These are phyloP conservation scores for Yamadazyma sp. DNA, from an alignment of 1,139 yeast genomes.

Conservation along the genomic window DNA sequence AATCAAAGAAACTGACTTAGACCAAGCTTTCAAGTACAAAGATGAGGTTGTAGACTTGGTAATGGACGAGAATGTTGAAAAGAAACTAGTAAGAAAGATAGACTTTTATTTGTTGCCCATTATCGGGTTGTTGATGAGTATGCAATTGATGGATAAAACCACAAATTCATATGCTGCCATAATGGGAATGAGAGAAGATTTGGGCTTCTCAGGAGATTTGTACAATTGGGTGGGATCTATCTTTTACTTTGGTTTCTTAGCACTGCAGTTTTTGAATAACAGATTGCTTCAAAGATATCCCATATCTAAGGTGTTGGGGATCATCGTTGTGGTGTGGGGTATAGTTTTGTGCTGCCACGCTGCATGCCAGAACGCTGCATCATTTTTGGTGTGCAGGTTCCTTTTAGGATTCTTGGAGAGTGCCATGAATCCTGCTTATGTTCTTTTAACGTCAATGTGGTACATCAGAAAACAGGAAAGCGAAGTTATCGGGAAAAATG, in stretches of 20 bases:
- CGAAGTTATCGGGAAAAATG: conserved; percentile 5
- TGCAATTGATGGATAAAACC: conserved; percentile 63
- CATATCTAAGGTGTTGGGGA: conserved; percentile 21
- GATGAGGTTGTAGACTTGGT: conserved; percentile 8
- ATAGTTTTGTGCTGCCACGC: conserved; percentile 22
- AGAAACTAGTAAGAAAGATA: conserved; percentile 37
- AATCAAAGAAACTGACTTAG: conserved; percentile 8
- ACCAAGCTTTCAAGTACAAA: conserved; percentile 9
- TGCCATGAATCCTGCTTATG: conserved; percentile 52
- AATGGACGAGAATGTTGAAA: conserved; percentile 8
- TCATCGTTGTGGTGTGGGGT: conserved; percentile 25
- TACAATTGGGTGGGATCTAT: conserved; percentile 57
- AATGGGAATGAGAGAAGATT: conserved; percentile 49
- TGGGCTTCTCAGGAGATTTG: conserved; percentile 45
- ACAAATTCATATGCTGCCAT: conserved; percentile 59
- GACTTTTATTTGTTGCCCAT: conserved; percentile 53
- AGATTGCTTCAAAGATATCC: conserved; percentile 34
- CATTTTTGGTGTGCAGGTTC: conserved; percentile 23
- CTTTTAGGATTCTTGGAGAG: conserved; percentile 53
- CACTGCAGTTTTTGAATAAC: conserved; percentile 45
- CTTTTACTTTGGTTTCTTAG: conserved; percentile 51
- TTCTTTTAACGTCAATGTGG: conserved; percentile 35
- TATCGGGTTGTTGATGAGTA: conserved; percentile 51
- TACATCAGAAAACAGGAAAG: conserved; percentile 6
- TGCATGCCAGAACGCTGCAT: conserved; percentile 22